Conservation (phyloP, 805 yeast genomes). For the Grigorovia yakushimaensis region DNA sequence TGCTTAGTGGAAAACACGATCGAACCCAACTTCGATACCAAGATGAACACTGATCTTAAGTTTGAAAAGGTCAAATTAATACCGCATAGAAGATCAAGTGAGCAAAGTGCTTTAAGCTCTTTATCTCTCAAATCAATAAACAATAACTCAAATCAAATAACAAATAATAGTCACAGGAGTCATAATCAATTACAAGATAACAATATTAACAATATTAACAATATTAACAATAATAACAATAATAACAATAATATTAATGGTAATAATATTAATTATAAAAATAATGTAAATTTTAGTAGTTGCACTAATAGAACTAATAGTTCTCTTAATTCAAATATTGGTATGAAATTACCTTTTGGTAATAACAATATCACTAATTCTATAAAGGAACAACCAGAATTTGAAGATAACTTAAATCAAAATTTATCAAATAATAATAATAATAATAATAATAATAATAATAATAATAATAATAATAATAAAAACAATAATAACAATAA, state of each 20-base stretch:
- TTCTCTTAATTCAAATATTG: slow-evolving; percentile 13
- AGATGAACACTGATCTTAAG: slow-evolving; percentile 15
- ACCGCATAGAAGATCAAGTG: slow-evolving; percentile 32
- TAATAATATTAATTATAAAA: slow-evolving; percentile 22
- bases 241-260: background rate
- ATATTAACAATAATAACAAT: background rate
- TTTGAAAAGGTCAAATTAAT: slow-evolving; percentile 56
- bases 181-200: no score
- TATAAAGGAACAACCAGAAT: background rate
- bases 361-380: background rate
- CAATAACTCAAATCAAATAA: no score
- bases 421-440: background rate
- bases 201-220: no score
- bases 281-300: slow-evolving; percentile 27
- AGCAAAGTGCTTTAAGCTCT: slow-evolving; percentile 39
- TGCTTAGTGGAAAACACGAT: background rate
- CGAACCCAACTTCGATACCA: background rate
- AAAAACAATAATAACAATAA: background rate
- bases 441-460: background rate
- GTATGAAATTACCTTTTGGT: slow-evolving; percentile 27
- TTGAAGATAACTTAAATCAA: background rate
- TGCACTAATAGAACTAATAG: no score
- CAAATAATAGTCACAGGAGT: no score
- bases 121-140: slow-evolving; percentile 61
- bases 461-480: background rate